Evolutionary conservation across 768 basidiomycete genomes (phyloP).

Genomic region (Cystobasidium ongulense): DNA sequence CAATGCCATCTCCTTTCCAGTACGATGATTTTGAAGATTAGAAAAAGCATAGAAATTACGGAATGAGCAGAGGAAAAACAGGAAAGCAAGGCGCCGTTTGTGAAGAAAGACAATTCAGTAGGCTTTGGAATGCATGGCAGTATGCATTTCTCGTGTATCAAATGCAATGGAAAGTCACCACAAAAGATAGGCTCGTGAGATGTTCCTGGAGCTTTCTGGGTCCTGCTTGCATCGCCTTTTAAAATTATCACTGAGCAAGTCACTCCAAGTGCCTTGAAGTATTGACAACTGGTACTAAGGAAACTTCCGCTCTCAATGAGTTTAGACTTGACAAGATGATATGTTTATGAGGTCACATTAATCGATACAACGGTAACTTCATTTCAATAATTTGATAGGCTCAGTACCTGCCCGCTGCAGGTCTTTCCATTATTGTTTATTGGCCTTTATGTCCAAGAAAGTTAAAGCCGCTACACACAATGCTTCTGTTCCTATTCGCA

Average conservation of each 20-base stretch:
- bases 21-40: slow-evolving; percentile 33
- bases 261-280: too few species aligned
- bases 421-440: neutral
- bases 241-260: too few species aligned
- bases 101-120: neutral
- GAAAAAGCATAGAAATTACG: neutral
- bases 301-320: too few species aligned
- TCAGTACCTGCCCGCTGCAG: too few species aligned
- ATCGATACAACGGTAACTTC: too few species aligned
- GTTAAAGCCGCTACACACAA: slow-evolving; percentile 3
- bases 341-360: too few species aligned
- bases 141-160: neutral
- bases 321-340: too few species aligned
- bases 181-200: too few species aligned
- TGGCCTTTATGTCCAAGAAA: neutral
- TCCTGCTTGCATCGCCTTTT: too few species aligned
- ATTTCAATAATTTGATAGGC: too few species aligned
- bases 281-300: too few species aligned
- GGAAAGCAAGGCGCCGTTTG: neutral
- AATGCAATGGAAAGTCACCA: neutral
- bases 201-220: too few species aligned
- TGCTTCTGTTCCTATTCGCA: neutral
- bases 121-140: neutral
- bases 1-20: slow-evolving; percentile 34
- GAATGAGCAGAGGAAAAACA: neutral